Conservation (phyloP, 192 early-diverging fungal genomes). For the Paraglomus occultum region DNA sequence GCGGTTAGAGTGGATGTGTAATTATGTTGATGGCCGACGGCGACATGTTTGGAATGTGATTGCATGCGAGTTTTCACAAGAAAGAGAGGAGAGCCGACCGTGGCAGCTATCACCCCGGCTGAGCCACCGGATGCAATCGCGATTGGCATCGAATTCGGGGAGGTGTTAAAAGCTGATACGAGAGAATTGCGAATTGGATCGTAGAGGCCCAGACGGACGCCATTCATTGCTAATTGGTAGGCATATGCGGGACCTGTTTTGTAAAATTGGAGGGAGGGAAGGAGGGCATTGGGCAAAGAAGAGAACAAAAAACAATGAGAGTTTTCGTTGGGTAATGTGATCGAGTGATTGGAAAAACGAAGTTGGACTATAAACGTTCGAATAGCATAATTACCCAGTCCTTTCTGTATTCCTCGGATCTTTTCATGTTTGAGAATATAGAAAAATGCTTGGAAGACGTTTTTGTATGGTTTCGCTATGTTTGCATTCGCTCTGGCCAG, state of each 20-base stretch:
- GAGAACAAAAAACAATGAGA: not conserved
- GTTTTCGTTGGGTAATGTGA: not conserved
- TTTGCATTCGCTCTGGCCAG: conserved; percentile 54
- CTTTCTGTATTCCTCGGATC: conserved; percentile 80
- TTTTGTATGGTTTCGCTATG: conserved; percentile 62
- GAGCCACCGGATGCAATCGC: conserved; percentile 73
- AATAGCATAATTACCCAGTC: conserved; percentile 52
- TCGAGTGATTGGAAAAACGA: no score
- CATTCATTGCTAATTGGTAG: conserved; percentile 93
- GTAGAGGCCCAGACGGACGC: conserved; percentile 88
- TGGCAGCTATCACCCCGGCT: conserved; percentile 79
- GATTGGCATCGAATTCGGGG: conserved; percentile 42
- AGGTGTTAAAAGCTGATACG: conserved; percentile 42
- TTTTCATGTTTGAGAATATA: conserved; percentile 82
- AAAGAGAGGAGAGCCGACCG: conserved; percentile 82
- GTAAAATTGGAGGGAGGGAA: not conserved
- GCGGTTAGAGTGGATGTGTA: conserved; percentile 69
- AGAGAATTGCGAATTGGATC: conserved; percentile 74
- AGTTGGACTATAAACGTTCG: no score
- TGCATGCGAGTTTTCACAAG: conserved; percentile 90
- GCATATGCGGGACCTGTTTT: conserved; percentile 68
- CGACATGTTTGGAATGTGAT: conserved; percentile 63
- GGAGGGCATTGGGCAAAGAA: not conserved
- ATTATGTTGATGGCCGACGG: conserved; percentile 84
- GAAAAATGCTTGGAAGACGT: conserved; percentile 73